Percentiles rank a stretch among this genome's conserved stretches.
Conservation (phyloP, 495 filamentous ascomycete species). For the Penicillium taxi region DNA sequence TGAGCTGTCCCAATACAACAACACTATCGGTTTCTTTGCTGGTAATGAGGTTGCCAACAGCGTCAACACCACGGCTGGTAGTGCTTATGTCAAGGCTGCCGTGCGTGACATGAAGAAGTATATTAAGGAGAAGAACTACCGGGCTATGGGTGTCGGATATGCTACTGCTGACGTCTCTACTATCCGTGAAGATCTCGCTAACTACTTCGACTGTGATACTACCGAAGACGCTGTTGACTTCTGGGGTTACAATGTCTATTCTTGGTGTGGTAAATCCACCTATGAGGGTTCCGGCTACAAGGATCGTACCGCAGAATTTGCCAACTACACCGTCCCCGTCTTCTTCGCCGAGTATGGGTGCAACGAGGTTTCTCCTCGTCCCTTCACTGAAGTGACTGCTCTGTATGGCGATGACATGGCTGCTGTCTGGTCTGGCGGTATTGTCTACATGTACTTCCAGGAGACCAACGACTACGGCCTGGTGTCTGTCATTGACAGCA, state of each 20-base stretch:
- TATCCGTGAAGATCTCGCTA: conserved; percentile 69
- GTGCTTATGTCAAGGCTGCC: conserved; percentile 91
- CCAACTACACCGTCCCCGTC: conserved; percentile 77
- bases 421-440: conserved; percentile 80
- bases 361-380: conserved; percentile 66
- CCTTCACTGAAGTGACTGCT: conserved; percentile 78
- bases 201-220: conserved; percentile 88
- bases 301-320: conserved; percentile 71
- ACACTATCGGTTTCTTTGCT: conserved; percentile 91
- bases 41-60: conserved; percentile 95
- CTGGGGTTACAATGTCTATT: conserved; percentile 99
- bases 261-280: conserved; percentile 83
- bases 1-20: conserved; percentile 66
- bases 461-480: conserved; percentile 85
- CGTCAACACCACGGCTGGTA: conserved; percentile 70
- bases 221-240: conserved; percentile 67
- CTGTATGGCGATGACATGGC: conserved; percentile 79
- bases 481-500: conserved; percentile 56
- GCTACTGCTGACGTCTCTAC: conserved; percentile 82
- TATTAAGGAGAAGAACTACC: conserved; percentile 69
- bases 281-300: conserved; percentile 69
- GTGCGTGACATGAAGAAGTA: conserved; percentile 92
- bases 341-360: conserved; percentile 99
- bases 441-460: conserved; percentile 97
- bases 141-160: conserved; percentile 82